phyloP scores from a whole-genome alignment of 2,329 filamentous ascomycete genomes.

The Trichophyton schoenleinii region DNA sequence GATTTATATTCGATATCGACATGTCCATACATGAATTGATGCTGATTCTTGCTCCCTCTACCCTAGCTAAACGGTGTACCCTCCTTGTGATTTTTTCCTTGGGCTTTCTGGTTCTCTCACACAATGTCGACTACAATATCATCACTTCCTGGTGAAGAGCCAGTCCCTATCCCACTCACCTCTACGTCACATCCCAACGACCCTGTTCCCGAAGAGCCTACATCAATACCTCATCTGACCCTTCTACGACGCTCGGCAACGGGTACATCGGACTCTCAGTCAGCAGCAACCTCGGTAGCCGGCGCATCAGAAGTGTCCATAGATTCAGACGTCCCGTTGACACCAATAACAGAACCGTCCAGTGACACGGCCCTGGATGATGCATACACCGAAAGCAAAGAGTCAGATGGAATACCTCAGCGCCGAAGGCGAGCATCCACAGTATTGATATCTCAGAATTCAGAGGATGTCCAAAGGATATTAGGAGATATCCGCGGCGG shows the following conservation, averaged over 20 bases:
- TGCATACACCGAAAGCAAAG: constrained; percentile 15
- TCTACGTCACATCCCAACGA: constrained; percentile 36
- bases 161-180: constrained; percentile 20
- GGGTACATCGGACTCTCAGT: constrained; percentile 15
- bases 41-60: neutral
- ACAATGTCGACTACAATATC: neutral
- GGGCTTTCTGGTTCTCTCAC: too few species aligned
- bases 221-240: constrained; percentile 25
- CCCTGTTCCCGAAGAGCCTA: constrained; percentile 38
- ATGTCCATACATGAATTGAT: neutral
- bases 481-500: constrained; percentile 43
- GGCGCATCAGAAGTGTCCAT: constrained; percentile 21
- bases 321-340: constrained; percentile 28
- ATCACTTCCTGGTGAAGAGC: neutral
- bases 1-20: neutral
- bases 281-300: constrained; percentile 21
- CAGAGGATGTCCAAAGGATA: constrained; percentile 46
- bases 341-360: constrained; percentile 29
- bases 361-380: constrained; percentile 20
- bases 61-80: neutral
- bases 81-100: too few species aligned
- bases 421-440: constrained; percentile 34
- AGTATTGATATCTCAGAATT: constrained; percentile 43
- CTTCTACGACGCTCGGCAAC: constrained; percentile 24
- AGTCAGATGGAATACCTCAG: constrained; percentile 11